A percentile compares a stretch with the other conserved stretches of the same genome.
Evolutionary conservation across 2,329 filamentous ascomycete species (phyloP).

Genomic region (Teratosphaeria zuluensis): DNA sequence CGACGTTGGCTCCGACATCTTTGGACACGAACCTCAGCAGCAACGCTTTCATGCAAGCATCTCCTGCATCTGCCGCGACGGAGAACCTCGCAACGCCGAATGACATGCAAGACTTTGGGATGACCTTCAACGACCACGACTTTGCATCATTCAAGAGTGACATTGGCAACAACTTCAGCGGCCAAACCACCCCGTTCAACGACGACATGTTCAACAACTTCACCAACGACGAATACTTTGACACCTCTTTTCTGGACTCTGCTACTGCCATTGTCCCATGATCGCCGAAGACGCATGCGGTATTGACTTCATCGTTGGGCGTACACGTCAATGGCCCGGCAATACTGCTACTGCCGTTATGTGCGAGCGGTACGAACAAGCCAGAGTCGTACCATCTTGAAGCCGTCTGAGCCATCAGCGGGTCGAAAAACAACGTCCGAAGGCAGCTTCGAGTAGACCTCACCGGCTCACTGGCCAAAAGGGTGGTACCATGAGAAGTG

Average conservation of each 20-base stretch:
- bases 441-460: no score
- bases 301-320: not conserved
- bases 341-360: not conserved
- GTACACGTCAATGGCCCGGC: no score
- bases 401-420: not conserved
- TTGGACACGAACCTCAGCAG: constrained; percentile 21
- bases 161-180: not conserved
- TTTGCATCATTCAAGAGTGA: not conserved
- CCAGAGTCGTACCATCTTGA: no score
- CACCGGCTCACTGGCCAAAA: no score
- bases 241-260: not conserved
- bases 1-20: constrained; percentile 30
- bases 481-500: no score
- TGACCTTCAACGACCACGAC: not conserved
- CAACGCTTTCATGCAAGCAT: constrained; percentile 8
- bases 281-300: not conserved
- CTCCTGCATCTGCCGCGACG: constrained; percentile 12
- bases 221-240: not conserved
- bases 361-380: no score
- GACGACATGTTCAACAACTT: not conserved
- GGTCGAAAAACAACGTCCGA: not conserved
- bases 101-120: not conserved
- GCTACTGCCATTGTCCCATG: not conserved
- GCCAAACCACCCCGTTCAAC: not conserved
- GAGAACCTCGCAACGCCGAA: constrained; percentile 15